A percentile compares a stretch with the other conserved stretches of the same genome.
Evolutionary conservation across 139 green algal species (phyloP).

Genomic region (Nannochloris sp.): DNA sequence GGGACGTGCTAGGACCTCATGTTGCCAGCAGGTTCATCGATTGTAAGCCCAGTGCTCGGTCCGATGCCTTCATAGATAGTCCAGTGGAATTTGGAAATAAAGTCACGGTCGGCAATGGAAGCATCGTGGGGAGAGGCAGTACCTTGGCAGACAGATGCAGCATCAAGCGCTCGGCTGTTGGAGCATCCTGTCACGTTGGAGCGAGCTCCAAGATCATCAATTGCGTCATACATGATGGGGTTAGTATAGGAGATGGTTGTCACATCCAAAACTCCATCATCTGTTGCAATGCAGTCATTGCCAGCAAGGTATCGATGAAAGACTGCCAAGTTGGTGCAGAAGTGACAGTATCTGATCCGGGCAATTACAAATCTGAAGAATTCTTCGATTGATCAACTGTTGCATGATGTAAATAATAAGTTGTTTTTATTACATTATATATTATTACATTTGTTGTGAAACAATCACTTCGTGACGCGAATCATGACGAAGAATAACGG

Average conservation of each 20-base stretch:
- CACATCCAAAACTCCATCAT: constrained; percentile 75
- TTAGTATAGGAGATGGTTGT: constrained; percentile 55
- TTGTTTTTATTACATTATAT: no score
- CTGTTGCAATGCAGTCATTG: constrained; percentile 36
- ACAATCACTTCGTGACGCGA: background rate
- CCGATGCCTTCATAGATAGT: constrained; percentile 64
- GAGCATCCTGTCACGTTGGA: constrained; percentile 57
- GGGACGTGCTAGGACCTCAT: constrained; percentile 26
- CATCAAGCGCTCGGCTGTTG: constrained; percentile 81
- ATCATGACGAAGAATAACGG: constrained; percentile 14
- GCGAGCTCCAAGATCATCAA: constrained; percentile 58
- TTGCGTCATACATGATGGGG: constrained; percentile 65
- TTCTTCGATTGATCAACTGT: constrained; percentile 26
- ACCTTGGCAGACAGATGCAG: constrained; percentile 73
- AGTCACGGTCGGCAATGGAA: constrained; percentile 48
- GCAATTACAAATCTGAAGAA: constrained; percentile 50
- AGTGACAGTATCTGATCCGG: constrained; percentile 36
- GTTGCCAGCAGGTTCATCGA: constrained; percentile 20
- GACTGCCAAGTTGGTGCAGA: constrained; percentile 40
- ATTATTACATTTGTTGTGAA: background rate
- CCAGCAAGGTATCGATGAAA: constrained; percentile 44
- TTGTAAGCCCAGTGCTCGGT: constrained; percentile 27
- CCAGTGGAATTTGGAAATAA: constrained; percentile 46
- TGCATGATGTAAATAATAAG: constrained; percentile 18
- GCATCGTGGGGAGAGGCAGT: constrained; percentile 60